Percentiles rank a stretch among this genome's conserved stretches.
phyloP scores from a whole-genome alignment of 345 rosid species.

The Syzygium aqueum region DNA sequence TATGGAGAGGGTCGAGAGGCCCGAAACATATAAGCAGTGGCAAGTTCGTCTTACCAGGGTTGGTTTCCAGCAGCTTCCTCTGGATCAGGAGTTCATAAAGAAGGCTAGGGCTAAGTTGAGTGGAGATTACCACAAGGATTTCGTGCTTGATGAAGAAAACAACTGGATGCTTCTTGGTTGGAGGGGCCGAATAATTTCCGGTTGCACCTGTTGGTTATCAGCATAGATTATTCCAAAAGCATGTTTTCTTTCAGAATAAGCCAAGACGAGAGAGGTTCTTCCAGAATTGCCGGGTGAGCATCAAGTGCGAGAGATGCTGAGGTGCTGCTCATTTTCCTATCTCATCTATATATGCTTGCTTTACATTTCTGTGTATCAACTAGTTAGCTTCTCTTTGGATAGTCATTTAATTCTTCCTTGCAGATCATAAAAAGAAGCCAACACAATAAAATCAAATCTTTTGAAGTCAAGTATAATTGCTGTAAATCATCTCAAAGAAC shows the following conservation, averaged over 20 bases:
- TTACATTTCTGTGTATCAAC: neutral
- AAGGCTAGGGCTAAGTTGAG: constrained; percentile 10
- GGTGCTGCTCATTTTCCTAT: neutral
- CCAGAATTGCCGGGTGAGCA: neutral
- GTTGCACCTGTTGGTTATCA: constrained; percentile 38
- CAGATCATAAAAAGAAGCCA: neutral
- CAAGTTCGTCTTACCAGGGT: constrained; percentile 28
- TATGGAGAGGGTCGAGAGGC: constrained; percentile 34
- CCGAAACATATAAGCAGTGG: constrained; percentile 51
- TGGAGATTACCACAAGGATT: constrained; percentile 28
- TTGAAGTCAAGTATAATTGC: neutral
- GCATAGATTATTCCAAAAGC: constrained; percentile 5
- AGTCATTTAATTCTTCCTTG: neutral
- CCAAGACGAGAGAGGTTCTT: neutral
- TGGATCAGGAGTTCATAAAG: constrained; percentile 15
- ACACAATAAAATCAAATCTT: neutral
- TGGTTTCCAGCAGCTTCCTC: constrained; percentile 38
- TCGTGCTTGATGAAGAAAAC: constrained; percentile 25
- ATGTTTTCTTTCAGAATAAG: neutral
- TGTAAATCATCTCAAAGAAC: neutral
- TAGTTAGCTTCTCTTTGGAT: constrained; percentile 1
- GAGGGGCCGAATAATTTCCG: constrained; percentile 41
- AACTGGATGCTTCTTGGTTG: constrained; percentile 51
- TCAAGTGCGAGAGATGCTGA: neutral
- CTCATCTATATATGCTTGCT: neutral